These are phyloP conservation scores for Mycena crocata DNA, from an alignment of 768 basidiomycete genomes.

Conservation along the genomic window DNA sequence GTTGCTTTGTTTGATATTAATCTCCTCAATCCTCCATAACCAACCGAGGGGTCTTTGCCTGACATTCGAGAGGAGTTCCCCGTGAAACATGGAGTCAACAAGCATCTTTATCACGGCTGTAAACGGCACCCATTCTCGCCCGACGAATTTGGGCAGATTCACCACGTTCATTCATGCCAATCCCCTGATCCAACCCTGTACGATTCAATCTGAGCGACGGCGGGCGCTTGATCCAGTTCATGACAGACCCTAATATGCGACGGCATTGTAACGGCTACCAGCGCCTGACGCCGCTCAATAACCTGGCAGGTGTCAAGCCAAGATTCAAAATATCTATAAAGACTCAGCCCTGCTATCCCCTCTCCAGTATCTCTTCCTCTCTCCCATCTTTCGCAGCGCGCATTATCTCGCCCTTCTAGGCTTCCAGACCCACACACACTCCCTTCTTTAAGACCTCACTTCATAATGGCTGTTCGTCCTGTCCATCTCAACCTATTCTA, in stretches of 20 bases:
- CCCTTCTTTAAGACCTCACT: slow-evolving; percentile 5
- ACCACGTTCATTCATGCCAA: slow-evolving; percentile 15
- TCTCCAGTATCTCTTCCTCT: neutral
- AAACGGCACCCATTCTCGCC: neutral
- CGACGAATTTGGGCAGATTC: slow-evolving; percentile 20
- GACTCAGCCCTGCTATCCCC: neutral
- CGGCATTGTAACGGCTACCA: slow-evolving; percentile 11
- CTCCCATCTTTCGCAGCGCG: slow-evolving; percentile 23
- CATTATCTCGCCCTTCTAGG: slow-evolving; percentile 1
- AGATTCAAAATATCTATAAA: slow-evolving; percentile 26
- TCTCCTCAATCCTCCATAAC: too few species aligned
- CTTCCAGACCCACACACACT: slow-evolving; percentile 16
- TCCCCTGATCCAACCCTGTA: slow-evolving; percentile 16
- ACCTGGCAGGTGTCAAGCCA: slow-evolving; percentile 25
- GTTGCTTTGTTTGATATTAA: neutral
- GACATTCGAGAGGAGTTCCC: neutral
- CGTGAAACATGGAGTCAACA: slow-evolving; percentile 5
- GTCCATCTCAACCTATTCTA: neutral
- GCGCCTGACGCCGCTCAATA: slow-evolving; percentile 9
- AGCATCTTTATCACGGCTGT: neutral
- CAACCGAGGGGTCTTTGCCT: too few species aligned
- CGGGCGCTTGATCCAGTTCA: slow-evolving; percentile 29
- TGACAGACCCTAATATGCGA: neutral
- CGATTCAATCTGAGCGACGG: slow-evolving; percentile 26
- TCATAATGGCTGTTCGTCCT: slow-evolving; percentile 27